A percentile compares a stretch with the other conserved stretches of the same genome.
phyloP scores from a whole-genome alignment of 768 basidiomycete genomes.

The Agrocybe pediades region DNA sequence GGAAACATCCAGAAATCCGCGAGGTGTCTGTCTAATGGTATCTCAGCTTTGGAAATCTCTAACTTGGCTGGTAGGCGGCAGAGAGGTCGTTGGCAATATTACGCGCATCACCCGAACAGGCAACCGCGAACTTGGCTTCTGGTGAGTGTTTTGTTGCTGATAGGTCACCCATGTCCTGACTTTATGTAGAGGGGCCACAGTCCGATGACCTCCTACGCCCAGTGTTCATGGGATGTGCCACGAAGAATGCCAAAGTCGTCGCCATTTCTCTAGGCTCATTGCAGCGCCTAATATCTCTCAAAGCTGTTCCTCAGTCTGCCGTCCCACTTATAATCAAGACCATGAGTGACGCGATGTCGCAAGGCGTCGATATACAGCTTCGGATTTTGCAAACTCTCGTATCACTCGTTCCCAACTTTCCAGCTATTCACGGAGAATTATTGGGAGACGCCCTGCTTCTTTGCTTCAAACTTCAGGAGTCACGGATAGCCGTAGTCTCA shows the following conservation, averaged over 20 bases:
- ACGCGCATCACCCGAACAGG: constrained; percentile 80
- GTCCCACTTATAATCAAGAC: constrained; percentile 81
- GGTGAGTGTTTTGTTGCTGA: constrained; percentile 47
- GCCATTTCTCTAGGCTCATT: constrained; percentile 90
- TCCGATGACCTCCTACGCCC: constrained; percentile 82
- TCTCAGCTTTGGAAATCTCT: constrained; percentile 13
- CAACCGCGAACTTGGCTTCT: constrained; percentile 68
- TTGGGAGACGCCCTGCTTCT: constrained; percentile 87
- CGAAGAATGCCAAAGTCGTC: constrained; percentile 92
- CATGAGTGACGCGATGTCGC: constrained; percentile 85
- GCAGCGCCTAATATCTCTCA: constrained; percentile 85
- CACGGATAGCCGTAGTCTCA: constrained; percentile 93
- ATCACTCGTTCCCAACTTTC: constrained; percentile 88
- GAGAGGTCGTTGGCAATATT: constrained; percentile 86
- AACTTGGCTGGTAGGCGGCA: constrained; percentile 56
- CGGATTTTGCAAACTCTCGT: constrained; percentile 91
- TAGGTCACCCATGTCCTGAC: background rate
- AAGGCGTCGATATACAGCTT: constrained; percentile 96
- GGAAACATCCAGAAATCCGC: constrained; percentile 91
- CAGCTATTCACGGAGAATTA: constrained; percentile 74
- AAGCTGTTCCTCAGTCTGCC: constrained; percentile 79
- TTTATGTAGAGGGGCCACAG: constrained; percentile 65
- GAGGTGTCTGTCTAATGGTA: constrained; percentile 58
- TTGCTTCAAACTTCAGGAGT: constrained; percentile 95
- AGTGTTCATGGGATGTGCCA: constrained; percentile 92